Evolutionary conservation across 192 early-diverging fungal species (phyloP), one percentile per base, ranked within the genome.

Genomic region (Coemansia sp.): DNA sequence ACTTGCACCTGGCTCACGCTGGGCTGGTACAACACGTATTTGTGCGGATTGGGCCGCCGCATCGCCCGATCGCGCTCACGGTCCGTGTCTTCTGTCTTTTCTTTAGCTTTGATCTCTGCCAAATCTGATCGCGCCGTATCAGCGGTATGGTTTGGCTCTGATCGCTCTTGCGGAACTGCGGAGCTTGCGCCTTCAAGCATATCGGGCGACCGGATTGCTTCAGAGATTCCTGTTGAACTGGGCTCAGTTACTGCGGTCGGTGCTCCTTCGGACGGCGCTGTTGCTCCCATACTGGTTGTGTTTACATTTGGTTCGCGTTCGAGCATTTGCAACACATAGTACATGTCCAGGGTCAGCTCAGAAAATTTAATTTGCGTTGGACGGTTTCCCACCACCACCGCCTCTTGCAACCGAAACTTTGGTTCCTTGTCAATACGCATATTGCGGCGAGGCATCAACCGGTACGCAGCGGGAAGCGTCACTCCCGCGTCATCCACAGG

Each of bases 301-400:
- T 12, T 21, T 4, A 52, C 35, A 43, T 60, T 76, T 25, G 76
- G 70, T 61, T 82, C 70, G 52, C 79, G 72, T 62, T 83, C 97
- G n/a, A 99, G 85, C 32, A 92, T 90, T 67, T 98, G 96, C 24
- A 96, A 72, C 67, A 99, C 91, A 38, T 94, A 90, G 78, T 94
- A 96, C 93, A 98, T 94, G 63, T 99, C 97, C 49, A 97, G 79
- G 0, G 93, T 97, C 35, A 98, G 83, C 73, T 98, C 95, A 0
- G 95, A 95, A 72, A 98, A 98, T 64, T 98, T 97, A 74, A 96
- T 95, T 76, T 98, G 95, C 45, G 92, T 93, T 43, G 92, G 92
- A 59, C 91, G 89, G 72, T 95, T 98, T 23, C 97, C 95, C 47
- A 97, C 94, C 35, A 98, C 80, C 50, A 98, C 96, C 0, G 93